Percentiles rank a stretch among this genome's conserved stretches.
phyloP scores from a whole-genome alignment of 352 stramenopile genomes.

The Phytophthora aleatoria region DNA sequence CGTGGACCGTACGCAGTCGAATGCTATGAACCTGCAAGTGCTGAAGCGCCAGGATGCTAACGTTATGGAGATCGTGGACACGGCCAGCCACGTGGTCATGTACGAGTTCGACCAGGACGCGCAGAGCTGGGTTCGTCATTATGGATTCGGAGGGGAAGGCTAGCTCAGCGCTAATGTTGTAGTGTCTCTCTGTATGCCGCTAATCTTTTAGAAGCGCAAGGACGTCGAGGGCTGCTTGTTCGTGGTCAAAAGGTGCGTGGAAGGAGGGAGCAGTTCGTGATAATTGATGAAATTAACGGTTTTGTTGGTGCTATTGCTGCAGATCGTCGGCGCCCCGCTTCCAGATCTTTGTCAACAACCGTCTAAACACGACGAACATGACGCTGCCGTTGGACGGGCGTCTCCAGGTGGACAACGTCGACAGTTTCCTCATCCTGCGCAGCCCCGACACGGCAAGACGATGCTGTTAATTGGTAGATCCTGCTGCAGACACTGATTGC shows the following conservation, averaged over 20 bases:
- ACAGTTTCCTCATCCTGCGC: conserved; percentile 86
- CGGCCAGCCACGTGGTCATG: conserved; percentile 84
- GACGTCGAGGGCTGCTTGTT: conserved; percentile 87
- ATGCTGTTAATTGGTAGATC: not conserved
- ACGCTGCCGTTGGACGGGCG: conserved; percentile 70
- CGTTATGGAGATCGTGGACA: conserved; percentile 87
- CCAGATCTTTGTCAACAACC: conserved; percentile 91
- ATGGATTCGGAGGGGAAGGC: not conserved
- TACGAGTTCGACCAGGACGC: conserved; percentile 88
- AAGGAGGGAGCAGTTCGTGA: not conserved
- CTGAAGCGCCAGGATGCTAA: conserved; percentile 82
- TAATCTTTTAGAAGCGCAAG: conserved; percentile 74
- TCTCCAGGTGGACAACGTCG: conserved; percentile 82
- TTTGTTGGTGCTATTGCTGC: not conserved
- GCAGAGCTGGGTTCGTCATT: conserved; percentile 79
- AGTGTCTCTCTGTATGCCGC: not conserved
- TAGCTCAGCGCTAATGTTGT: conserved; percentile 10
- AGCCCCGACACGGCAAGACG: conserved; percentile 57
- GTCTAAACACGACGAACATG: conserved; percentile 89
- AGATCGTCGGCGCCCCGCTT: conserved; percentile 80
- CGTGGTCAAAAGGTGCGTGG: conserved; percentile 73
- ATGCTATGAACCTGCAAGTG: conserved; percentile 89
- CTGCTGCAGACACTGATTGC: not conserved
- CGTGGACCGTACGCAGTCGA: conserved; percentile 81
- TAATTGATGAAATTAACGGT: not conserved